Base-by-base conservation (phyloP, 257 asterid genomes). In the Ilex asprella region DNA sequence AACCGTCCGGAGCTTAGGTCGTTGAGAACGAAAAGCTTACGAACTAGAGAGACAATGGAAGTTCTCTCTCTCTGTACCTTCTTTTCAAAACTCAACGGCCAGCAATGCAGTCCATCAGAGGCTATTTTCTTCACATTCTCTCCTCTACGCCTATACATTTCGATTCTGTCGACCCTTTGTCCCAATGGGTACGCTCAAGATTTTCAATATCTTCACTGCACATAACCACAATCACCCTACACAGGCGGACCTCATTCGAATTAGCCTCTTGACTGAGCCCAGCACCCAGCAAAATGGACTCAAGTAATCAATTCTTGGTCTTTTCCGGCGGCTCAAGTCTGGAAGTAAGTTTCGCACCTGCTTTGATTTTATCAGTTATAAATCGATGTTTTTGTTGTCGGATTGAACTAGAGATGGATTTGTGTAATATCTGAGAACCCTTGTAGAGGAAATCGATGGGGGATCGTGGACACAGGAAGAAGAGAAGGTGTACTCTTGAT, bases 401-500 rank as follows among this genome's bases (percentile, higher is more conserved):
- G 39, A 7, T 61, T 4, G 30, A 5, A 2, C 14, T 43, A 31
- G 49, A 55, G 30, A 16, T 41, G 63, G 60, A 15, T 16, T 43
- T 52, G 5, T 35, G 5, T 52, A 30, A 43, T 39, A 44, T 39
- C 16, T 55, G n/a, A 27, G 14, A 21, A 3, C 31, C 27, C 30
- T 21, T 56, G 54, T 44, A 35, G 74, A 56, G 60, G 47, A 57
- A 69, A 60, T 56, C 31, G 69, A 62, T 49, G 67, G 60, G 16
- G 64, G 65, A 7, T 69, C 56, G 32, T 44, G 59, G 59, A 62
- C 65, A 35, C 68, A 56, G 46, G 74, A 62, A 63, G 74, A 69
- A 39, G 69, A 56, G 39, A 69, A 35, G 44, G 67, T 57, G 2
- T 57, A 62, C 39, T 32, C 64, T 16, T 69, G 74, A 69, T 49